Evolutionary conservation across 2,329 filamentous ascomycete genomes (phyloP), one percentile per base, ranked within the genome.

Genomic region (Stachybotrys elegans): DNA sequence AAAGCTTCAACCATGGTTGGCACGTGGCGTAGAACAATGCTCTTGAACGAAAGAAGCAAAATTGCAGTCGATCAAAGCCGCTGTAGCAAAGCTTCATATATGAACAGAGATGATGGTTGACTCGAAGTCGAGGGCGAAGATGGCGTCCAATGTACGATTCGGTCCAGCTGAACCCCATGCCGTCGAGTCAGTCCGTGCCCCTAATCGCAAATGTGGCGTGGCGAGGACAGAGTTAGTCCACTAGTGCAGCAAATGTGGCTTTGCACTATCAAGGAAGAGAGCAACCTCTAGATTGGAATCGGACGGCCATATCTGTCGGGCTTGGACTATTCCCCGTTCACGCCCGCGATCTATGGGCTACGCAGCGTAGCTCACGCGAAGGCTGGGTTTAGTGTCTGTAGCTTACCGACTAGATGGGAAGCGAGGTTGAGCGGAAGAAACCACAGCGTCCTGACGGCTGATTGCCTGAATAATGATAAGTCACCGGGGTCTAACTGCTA

Each of bases 1-100:
- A 40, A 40, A 7, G 38, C 8, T 27, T 40, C 20, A 40, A 27
- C 38, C 38, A 40, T 40, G 16, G 38, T 27, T 40, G 38, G 22
- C n/a, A 22, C 17, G n/a, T n/a, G n/a, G n/a, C n/a, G n/a, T n/a
- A n/a, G n/a, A n/a, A n/a, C n/a, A n/a, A n/a, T n/a, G n/a, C n/a
- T n/a, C n/a, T 14, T 23, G 14, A 25, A 40, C 12, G 7, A 27
- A 22, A 23, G 13, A 12, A 22, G 9, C 25, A 23, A 40, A 27
- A 40, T 19, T 22, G 25, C 20, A 16, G 25, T 22, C 20, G 38
- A 40, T 14, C 6, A 19, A 16, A 27, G 25, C 38, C 22, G 25
- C 22, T 40, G 8, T 16, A 40, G 20, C 12, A 40, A 27, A 27
- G 17, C 20, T 7, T 14, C 12, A 40, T 40, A 27, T 40, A 40